Evolutionary conservation across 306 rosid genomes (phyloP), one percentile per base, ranked within the genome.

Genomic region (Rosa multiflora): DNA sequence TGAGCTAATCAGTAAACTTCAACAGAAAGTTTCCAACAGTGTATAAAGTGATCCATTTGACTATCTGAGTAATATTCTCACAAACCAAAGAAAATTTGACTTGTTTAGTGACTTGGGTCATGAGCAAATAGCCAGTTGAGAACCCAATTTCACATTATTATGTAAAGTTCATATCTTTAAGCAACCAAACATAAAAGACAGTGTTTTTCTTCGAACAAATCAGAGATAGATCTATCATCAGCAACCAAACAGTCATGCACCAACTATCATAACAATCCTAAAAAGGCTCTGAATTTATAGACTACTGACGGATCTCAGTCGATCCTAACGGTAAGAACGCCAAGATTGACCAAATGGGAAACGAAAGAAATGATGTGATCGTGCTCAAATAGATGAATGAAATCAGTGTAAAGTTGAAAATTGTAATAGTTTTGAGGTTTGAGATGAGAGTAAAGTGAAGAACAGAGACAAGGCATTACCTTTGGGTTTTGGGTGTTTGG

Each of bases 301-400:
- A 79, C 49, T 9, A 74, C 0, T 12, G 4, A 74, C 70, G 78
- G 84, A 88, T 86, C 88, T 43, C 79, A 83, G n/a, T 13, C 2
- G 62, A 64, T 59, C 74, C 13, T 44, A 56, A 47, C 44, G 69
- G 2, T 17, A 47, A 62, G 46, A 44, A 42, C 29, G 15, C 75
- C 17, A 46, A 58, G 21, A 14, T 35, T 13, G 75, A 53, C 72
- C 44, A 77, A 72, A 82, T n/a, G 62, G 37, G 40, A 35, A 52
- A 2, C 1, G n/a, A 46, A 51, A 9, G 5, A 32, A 32, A 44
- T 52, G 32, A 46, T 21, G 35, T 15, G 42, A 21, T 55, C 40
- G n/a, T 21, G 76, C 17, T 37, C 10, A 35, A 5, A 20, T 23
- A 8, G n/a, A 55, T 39, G 49, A 39, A n/a, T 3, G n/a, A 42